Base-by-base conservation (phyloP, 2,329 filamentous ascomycete genomes). In the Ceratocystis papillata region DNA sequence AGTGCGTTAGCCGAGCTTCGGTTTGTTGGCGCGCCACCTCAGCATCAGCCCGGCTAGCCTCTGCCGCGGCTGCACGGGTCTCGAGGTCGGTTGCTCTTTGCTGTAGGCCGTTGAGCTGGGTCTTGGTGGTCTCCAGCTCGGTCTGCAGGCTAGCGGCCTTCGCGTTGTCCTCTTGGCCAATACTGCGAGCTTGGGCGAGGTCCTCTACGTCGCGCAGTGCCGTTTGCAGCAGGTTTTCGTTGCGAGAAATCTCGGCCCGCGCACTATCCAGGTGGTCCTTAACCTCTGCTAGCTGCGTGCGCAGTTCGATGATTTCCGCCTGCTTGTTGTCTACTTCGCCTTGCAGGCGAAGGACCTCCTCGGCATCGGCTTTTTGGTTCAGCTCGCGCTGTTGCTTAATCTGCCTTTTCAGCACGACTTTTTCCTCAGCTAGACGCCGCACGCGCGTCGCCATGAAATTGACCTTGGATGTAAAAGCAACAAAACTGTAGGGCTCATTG, bases 341-440 rank as follows among this genome's bases (percentile, higher is more conserved):
- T 48, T 67, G 67, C n/a, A 64, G 61, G n/a, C 67, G 55, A 12
- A 68, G 37, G 37, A 88, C 86, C 72, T 86, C 84, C 68, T 86
- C 81, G 22, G 83, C 80, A 70, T 96, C 90, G 0, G 90, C 91
- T 72, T 92, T 92, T 77, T 82, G 91, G 76, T 96, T 96, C 67
- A 96, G 82, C 72, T 96, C 90, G 67, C 92, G 88, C 76, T 97
- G 93, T 74, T 97, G 92, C 77, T 96, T 93, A 72, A 96, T 93
- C 74, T 97, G 92, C 55, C 91, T 85, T 72, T 93, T 88, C 7
- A 97, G 81, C 25, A 96, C 92, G 62, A 85, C 84, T 73, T 96
- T 95, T 73, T 97, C 92, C 71, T 96, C 89, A 69, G 89, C 87
- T 45, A 96, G 79, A 22, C 83, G 83, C 20, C 86, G 87, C n/a